Conservation (phyloP, 352 stramenopile genomes). For the Phytophthora multivora region DNA sequence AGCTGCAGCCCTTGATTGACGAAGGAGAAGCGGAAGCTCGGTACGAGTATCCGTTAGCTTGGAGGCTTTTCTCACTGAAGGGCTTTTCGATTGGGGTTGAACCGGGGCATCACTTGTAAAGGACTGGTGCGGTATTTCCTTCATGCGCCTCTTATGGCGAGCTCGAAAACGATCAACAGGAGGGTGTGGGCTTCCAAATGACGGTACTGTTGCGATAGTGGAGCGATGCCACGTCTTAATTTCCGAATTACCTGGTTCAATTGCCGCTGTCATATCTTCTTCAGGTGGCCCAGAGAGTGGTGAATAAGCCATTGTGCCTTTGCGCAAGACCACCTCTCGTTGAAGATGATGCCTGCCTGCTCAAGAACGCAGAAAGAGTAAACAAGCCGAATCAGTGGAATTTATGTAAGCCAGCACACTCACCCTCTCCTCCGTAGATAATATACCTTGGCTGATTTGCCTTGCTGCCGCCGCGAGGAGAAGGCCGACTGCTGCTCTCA, state of each 20-base stretch:
- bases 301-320: conserved; percentile 23
- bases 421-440: conserved; percentile 22
- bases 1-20: conserved; percentile 14
- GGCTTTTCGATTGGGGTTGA: background rate
- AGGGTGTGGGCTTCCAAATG: conserved; percentile 16
- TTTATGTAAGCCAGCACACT: background rate
- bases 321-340: conserved; percentile 22
- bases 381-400: background rate
- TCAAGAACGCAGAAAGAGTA: background rate
- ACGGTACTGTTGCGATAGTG: conserved; percentile 1
- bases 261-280: background rate
- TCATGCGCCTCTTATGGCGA: conserved; percentile 6
- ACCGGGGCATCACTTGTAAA: background rate
- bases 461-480: background rate
- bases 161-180: conserved; percentile 9
- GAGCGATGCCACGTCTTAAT: conserved; percentile 29
- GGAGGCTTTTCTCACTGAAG: background rate
- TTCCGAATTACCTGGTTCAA: background rate
- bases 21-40: conserved; percentile 23
- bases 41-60: conserved; percentile 6
- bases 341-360: conserved; percentile 12
- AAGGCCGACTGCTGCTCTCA: background rate
- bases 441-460: conserved; percentile 12
- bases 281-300: conserved; percentile 16
- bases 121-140: background rate